These are phyloP conservation scores for Sequoia sempervirens DNA, from an alignment of 75 land plant species.

Conservation along the genomic window DNA sequence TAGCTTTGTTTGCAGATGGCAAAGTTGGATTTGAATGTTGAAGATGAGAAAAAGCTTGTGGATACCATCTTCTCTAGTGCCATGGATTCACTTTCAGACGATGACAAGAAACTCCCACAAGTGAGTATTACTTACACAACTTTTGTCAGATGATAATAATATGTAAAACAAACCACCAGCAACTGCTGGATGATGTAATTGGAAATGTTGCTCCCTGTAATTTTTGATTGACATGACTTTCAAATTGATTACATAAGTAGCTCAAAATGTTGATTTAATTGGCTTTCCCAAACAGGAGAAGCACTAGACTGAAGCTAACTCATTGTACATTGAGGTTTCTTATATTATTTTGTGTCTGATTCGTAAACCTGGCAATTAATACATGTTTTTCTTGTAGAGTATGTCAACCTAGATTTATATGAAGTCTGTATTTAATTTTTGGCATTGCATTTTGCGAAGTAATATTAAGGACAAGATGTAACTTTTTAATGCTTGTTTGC, in stretches of 20 bases:
- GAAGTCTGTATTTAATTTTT: neutral
- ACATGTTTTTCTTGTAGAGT: neutral
- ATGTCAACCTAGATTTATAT: neutral
- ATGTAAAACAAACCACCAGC: slow-evolving; percentile 4
- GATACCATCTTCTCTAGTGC: slow-evolving; percentile 98
- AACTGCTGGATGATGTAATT: neutral
- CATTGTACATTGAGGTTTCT: neutral
- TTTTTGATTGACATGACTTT: neutral
- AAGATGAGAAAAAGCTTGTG: slow-evolving; percentile 79
- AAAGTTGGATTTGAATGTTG: slow-evolving; percentile 85
- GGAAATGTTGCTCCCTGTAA: neutral
- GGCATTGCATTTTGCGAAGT: neutral
- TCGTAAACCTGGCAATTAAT: too few relatives aligned
- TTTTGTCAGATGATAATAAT: neutral
- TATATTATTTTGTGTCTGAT: too few relatives aligned
- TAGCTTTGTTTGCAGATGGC: slow-evolving; percentile 64
- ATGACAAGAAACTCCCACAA: slow-evolving; percentile 99
- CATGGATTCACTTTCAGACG: slow-evolving; percentile 96
- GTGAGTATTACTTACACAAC: slow-evolving; percentile 18
- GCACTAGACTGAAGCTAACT: neutral
- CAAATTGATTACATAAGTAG: neutral
- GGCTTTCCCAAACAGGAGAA: neutral
- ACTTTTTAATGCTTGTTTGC: neutral
- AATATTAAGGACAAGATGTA: neutral
- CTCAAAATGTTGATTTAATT: too few relatives aligned